phyloP scores from a whole-genome alignment of 306 rosid genomes.

The Elaeagnus macrophylla region DNA sequence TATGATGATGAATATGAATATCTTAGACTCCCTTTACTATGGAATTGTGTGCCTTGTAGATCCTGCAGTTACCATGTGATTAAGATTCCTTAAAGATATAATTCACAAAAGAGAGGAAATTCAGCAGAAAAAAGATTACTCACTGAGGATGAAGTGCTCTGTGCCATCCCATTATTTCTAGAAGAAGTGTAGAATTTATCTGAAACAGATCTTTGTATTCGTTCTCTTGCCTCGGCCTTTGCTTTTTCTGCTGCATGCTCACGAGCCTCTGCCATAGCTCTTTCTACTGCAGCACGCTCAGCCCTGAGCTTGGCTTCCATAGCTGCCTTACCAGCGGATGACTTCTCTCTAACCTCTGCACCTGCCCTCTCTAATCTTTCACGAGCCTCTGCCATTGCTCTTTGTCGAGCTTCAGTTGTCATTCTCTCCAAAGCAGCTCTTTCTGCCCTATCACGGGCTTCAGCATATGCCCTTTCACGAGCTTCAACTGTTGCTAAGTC shows the following conservation, averaged over 20 bases:
- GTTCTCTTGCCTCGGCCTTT: slow-evolving; percentile 61
- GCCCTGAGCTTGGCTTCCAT: slow-evolving; percentile 77
- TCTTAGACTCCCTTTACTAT: slow-evolving; percentile 35
- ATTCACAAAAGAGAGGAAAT: slow-evolving; percentile 16
- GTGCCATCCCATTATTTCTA: slow-evolving; percentile 47
- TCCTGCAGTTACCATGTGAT: slow-evolving; percentile 39
- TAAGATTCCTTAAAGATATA: slow-evolving; percentile 13
- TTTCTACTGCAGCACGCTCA: slow-evolving; percentile 86
- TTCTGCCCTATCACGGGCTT: slow-evolving; percentile 66
- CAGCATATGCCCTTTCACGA: slow-evolving; percentile 48
- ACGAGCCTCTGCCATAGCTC: slow-evolving; percentile 91
- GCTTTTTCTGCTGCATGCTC: slow-evolving; percentile 77
- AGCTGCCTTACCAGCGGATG: slow-evolving; percentile 54
- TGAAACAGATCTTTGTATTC: slow-evolving; percentile 79
- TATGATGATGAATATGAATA: slow-evolving; percentile 41
- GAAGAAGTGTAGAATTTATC: slow-evolving; percentile 52
- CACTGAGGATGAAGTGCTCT: slow-evolving; percentile 53
- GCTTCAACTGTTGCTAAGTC: slow-evolving; percentile 68
- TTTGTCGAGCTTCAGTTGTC: slow-evolving; percentile 79
- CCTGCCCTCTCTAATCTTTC: slow-evolving; percentile 94
- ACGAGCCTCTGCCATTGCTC: slow-evolving; percentile 74
- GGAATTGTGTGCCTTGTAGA: slow-evolving; percentile 45
- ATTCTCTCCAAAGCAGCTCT: slow-evolving; percentile 82
- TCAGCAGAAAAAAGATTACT: slow-evolving; percentile 23
- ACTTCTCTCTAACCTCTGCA: slow-evolving; percentile 84